Evolutionary conservation across 2,329 filamentous ascomycete species (phyloP), one percentile per base, ranked within the genome.

Genomic region (Proliferodiscus dingleyae): DNA sequence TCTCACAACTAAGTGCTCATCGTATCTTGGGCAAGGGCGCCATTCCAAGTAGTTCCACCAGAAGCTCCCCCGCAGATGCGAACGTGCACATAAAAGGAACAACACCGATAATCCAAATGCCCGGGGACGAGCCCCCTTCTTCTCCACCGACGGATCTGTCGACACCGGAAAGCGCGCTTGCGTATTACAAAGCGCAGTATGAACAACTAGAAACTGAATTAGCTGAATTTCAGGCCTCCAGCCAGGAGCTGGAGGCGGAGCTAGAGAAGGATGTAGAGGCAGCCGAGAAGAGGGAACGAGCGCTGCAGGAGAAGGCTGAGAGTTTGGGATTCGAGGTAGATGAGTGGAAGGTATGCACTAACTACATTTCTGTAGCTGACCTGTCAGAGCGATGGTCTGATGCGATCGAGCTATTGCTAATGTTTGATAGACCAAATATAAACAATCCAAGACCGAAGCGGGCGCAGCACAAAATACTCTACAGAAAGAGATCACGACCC

Each of bases 171-270:
- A 87, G 93, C 62, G 85, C 90, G 51, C 75, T 98, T 42, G 78
- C 84, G 47, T 96, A 93, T 78, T 98, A 97, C 79, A 98, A 98
- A 73, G 71, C 81, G 43, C 91, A 97, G 66, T 97, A 97, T 71
- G 89, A 94, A 69, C 82, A 89, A 64, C 78, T 98, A 29, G 93
- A 96, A 68, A 75, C 82, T 43, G 93, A 98, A 67, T 80, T 98
- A 50, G 80, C 87, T 52, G 93, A 98, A 61, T 98, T 98, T 66
- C 88, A 95, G 63, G 78, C 88, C 47, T 95, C 89, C 44, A 96
- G 90, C 67, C 87, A 89, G 65, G 93, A 97, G 66, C 77, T 98
- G 23, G 93, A 98, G 68, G 81, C 85, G 38, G 93, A 97, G 68
- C 74, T 98, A 43, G 93, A 98, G 68, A 94, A 90, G 72, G 93